Evolutionary conservation across 106 monocot genomes (phyloP), one percentile per base, ranked within the genome.

Genomic region (Allium fistulosum): DNA sequence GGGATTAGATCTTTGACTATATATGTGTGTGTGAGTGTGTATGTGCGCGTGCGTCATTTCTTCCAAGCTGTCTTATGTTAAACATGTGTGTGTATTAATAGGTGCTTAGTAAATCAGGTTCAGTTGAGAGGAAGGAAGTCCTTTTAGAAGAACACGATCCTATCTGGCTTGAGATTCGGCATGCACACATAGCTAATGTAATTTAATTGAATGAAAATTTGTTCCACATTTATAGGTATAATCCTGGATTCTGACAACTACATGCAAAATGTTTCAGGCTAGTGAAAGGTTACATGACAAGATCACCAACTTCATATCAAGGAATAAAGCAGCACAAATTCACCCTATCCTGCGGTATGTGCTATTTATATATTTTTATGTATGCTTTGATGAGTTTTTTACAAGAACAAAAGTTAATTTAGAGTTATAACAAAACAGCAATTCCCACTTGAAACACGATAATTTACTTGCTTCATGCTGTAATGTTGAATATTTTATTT

Each of bases 81-180:
- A 60, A 75, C 13, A 46, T 75, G 61, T 53, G 60, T 59, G 37
- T 22, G 26, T 65, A 48, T 49, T 18, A 70, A 11, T 59, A 92
- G 92, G 79, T 85, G 71, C 87, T 82, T 60, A 85, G 79, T 76
- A 99, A 90, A 81, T 67, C 74, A 62, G 97, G 87, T 17, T 65
- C 68, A 47, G 74, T 84, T 84, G 97, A 99, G 76, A 99, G 90
- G 81, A 99, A 93, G 57, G 93, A 99, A 58, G 97, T 93, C 10
- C 90, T 99, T 84, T 78, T 99, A 57, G 97, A 99, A 66, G 97
- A 99, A 68, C 97, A 99, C 77, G 97, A 99, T 85, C 92, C 93
- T 70, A 74, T 99, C 53, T 99, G 97, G 97, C 77, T 90, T 81
- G 97, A 99, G 75, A 84, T 99, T 72, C 82, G 93, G 9, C 92